A percentile compares a stretch with the other conserved stretches of the same genome.
Conservation (phyloP, 192 early-diverging fungal genomes). For the Phycomyces nitens region DNA sequence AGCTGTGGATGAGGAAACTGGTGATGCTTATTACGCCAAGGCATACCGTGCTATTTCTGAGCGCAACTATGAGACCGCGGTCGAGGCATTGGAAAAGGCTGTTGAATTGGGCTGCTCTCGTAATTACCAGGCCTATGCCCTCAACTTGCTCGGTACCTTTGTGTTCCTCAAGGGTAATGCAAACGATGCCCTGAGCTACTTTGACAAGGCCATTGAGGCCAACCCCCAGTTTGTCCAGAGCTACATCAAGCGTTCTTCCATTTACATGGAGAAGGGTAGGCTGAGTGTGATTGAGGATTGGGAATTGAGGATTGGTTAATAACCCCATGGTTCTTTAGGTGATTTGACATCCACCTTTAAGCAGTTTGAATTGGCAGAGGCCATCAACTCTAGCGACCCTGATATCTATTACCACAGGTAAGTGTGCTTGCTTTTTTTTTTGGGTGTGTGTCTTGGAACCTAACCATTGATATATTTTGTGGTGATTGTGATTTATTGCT, state of each 20-base stretch:
- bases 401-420: slow-evolving; percentile 86
- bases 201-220: slow-evolving; percentile 77
- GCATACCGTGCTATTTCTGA: slow-evolving; percentile 49
- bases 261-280: slow-evolving; percentile 78
- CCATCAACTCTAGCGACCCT: slow-evolving; percentile 66
- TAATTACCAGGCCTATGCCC: slow-evolving; percentile 59
- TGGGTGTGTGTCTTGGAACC: neutral
- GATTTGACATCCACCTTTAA: slow-evolving; percentile 57
- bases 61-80: slow-evolving; percentile 58
- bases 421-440: neutral
- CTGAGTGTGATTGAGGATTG: neutral
- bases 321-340: slow-evolving; percentile 24
- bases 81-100: slow-evolving; percentile 62
- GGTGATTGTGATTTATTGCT: neutral
- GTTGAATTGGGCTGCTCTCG: slow-evolving; percentile 51
- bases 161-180: slow-evolving; percentile 83
- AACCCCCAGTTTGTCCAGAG: slow-evolving; percentile 79
- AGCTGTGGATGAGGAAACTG: slow-evolving; percentile 29
- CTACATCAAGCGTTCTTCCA: slow-evolving; percentile 85
- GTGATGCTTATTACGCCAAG: slow-evolving; percentile 51
- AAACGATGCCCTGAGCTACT: slow-evolving; percentile 61
- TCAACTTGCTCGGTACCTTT: slow-evolving; percentile 88
- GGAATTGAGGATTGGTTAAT: too few species aligned
- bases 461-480: neutral
- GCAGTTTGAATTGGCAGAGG: slow-evolving; percentile 69